These are phyloP conservation scores for Dunaliella sp. DNA, from an alignment of 139 green algal species.

Conservation along the genomic window DNA sequence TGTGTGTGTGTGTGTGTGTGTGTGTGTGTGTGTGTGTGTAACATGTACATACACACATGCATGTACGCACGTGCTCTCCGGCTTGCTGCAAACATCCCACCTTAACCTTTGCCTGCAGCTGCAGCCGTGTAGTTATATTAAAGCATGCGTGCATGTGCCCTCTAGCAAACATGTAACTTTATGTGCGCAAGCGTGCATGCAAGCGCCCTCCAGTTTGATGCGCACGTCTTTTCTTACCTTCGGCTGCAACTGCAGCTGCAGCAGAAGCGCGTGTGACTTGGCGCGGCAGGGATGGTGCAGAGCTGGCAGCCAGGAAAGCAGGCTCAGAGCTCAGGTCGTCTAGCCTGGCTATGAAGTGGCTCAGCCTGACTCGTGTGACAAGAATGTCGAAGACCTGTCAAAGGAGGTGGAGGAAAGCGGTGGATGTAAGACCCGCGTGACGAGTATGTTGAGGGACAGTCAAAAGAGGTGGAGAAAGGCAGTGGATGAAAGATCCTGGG, in stretches of 20 bases:
- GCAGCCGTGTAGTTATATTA: too few species aligned
- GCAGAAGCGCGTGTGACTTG: conserved; percentile 49
- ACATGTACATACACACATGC: too few species aligned
- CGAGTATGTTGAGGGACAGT: neutral
- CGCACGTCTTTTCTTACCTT: neutral
- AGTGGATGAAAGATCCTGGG: neutral
- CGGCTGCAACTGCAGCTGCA: conserved; percentile 26
- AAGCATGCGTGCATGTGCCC: too few species aligned
- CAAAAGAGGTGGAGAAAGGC: neutral
- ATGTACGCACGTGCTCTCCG: too few species aligned
- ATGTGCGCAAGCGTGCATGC: too few species aligned
- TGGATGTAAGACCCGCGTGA: too few species aligned
- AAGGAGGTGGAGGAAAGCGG: neutral
- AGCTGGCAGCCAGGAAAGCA: conserved; percentile 30
- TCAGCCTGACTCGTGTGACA: conserved; percentile 42
- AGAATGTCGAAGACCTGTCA: conserved; percentile 56
- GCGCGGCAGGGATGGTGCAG: conserved; percentile 18
- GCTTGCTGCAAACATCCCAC: too few species aligned
- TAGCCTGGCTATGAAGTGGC: conserved; percentile 40
- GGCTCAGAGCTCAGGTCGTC: conserved; percentile 40
- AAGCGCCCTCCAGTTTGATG: too few species aligned
- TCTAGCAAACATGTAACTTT: too few species aligned
- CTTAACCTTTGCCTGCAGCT: too few species aligned
- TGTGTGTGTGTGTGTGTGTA: neutral
- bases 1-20: neutral